phyloP scores from a whole-genome alignment of 2,329 filamentous ascomycete genomes.

The Dothistroma septosporum region DNA sequence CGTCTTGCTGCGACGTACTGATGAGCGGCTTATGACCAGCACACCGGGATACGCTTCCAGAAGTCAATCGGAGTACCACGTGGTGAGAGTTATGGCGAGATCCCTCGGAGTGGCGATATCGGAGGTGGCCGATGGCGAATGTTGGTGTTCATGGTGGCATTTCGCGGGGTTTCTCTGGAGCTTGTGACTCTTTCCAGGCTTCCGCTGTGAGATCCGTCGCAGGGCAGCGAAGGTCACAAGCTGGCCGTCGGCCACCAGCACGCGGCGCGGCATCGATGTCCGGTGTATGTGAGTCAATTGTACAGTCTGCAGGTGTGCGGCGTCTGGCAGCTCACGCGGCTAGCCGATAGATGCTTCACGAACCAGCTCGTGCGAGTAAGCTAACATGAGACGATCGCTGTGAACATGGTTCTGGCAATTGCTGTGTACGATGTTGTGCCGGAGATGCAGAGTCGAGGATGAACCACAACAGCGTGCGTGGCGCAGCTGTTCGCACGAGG shows the following conservation, averaged over 20 bases:
- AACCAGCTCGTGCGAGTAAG: not conserved
- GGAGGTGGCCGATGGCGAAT: not conserved
- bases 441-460: not conserved
- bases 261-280: not conserved
- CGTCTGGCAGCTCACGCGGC: not conserved
- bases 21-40: not conserved
- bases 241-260: not conserved
- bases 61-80: not conserved
- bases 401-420: not conserved
- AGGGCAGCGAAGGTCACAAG: not conserved
- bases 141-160: not conserved
- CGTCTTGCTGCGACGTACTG: conserved; percentile 66
- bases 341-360: not conserved
- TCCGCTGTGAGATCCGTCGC: not conserved
- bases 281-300: not conserved
- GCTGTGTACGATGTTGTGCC: not conserved
- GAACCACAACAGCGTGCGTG: not conserved
- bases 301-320: not conserved
- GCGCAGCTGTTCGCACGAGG: too few relatives aligned
- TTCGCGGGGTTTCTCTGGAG: not conserved
- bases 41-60: not conserved
- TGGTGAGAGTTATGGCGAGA: not conserved
- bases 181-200: not conserved
- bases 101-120: not conserved
- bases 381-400: not conserved